Evolutionary conservation across 495 filamentous ascomycete genomes (phyloP).

Genomic region (Endocarpon pusillum): DNA sequence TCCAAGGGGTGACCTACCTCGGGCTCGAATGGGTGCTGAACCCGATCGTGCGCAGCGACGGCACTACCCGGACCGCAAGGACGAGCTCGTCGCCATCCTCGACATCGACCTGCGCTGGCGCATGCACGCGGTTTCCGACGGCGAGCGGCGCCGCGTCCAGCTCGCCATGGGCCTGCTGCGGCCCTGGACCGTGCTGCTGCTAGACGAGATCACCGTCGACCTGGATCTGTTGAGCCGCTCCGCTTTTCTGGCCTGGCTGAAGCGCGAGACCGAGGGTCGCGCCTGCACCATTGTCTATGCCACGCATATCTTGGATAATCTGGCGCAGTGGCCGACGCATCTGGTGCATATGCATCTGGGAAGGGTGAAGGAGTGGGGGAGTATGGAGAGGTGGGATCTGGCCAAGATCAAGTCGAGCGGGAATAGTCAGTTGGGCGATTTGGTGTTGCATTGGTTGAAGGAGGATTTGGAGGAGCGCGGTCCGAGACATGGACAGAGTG

Average conservation of each 20-base stretch:
- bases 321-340: conserved; percentile 86
- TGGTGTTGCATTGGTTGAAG: conserved; percentile 77
- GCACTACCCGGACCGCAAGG: conserved; percentile 58
- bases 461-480: conserved; percentile 70
- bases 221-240: conserved; percentile 69
- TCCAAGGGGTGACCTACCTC: conserved; percentile 91
- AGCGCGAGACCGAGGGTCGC: conserved; percentile 65
- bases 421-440: conserved; percentile 61
- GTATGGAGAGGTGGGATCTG: conserved; percentile 37
- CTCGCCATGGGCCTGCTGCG: conserved; percentile 86
- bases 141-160: conserved; percentile 81
- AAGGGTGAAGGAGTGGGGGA: conserved; percentile 67
- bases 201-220: conserved; percentile 97
- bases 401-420: conserved; percentile 31
- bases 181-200: conserved; percentile 79
- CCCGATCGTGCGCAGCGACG: conserved; percentile 85
- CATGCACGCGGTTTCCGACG: conserved; percentile 88
- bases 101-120: conserved; percentile 87
- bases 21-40: conserved; percentile 99
- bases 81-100: conserved; percentile 72
- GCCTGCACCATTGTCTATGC: conserved; percentile 91
- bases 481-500: conserved; percentile 43
- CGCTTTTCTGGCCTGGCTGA: conserved; percentile 77
- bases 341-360: conserved; percentile 88
- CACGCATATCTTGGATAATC: conserved; percentile 88